phyloP scores from a whole-genome alignment of 2,329 filamentous ascomycete species.

The Colletotrichum aenigma region DNA sequence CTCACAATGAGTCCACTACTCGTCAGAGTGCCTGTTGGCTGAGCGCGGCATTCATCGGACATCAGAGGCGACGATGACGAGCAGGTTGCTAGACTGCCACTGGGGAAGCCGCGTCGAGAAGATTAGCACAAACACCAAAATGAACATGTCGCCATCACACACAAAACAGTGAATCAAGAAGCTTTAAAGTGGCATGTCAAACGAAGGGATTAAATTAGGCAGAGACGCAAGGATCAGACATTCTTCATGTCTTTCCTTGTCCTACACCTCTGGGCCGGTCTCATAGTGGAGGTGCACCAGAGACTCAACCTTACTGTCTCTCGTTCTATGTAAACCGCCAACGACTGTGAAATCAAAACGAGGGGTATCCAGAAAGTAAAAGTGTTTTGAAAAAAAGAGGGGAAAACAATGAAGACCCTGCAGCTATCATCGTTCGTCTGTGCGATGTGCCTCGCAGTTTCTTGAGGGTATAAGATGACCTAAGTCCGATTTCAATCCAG shows the following conservation, averaged over 20 bases:
- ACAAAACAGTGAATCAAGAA: not conserved
- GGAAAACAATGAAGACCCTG: not conserved
- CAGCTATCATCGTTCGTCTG: not conserved
- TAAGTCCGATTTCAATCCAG: not conserved
- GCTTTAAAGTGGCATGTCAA: not conserved
- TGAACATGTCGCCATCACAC: not conserved
- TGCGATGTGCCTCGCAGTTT: not conserved
- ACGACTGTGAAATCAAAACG: not conserved
- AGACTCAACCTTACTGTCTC: not conserved
- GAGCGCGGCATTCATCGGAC: not conserved
- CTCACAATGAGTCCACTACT: not conserved
- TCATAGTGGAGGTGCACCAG: not conserved
- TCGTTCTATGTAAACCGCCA: not conserved
- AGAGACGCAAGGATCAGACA: not conserved
- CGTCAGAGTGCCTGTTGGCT: not conserved
- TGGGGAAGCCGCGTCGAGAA: not conserved
- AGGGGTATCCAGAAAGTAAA: constrained; percentile 1
- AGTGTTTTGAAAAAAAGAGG: not conserved
- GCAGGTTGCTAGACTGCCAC: not conserved
- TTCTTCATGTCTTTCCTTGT: not conserved
- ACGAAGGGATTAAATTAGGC: constrained; percentile 9
- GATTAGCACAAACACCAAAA: not conserved
- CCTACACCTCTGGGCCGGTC: not conserved
- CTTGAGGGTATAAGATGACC: not conserved
- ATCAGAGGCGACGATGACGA: not conserved